Evolutionary conservation across 331 rosid species (phyloP), one percentile per base, ranked within the genome.

Genomic region (Dryas integrifolia): DNA sequence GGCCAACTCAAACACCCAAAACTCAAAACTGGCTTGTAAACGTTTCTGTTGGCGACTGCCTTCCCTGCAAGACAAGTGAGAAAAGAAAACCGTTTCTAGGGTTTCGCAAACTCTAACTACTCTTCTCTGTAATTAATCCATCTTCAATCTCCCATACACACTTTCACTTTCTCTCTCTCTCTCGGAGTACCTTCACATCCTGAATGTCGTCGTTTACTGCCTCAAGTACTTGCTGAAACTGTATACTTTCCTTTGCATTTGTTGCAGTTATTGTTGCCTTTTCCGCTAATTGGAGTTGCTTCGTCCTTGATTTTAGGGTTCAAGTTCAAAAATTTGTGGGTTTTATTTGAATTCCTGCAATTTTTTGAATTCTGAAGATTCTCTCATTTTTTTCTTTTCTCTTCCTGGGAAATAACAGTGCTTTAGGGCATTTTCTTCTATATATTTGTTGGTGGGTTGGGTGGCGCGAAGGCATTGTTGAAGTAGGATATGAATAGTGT

Each of bases 401-500:
- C n/a, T 6, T n/a, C 55, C 55, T 49, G 58, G 58, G 6, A 24
- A 72, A 77, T 26, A 61, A 50, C 21, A 46, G 77, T 72, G 24
- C 39, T 16, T 40, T 65, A 45, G 71, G 85, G 72, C 72, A 65
- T 75, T 47, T 46, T 43, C 9, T 65, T 73, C 3, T 30, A 15
- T 16, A 9, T 45, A 3, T 80, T 72, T 55, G 67, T 46, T 65
- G 57, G 30, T 12, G 52, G 43, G 50, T 14, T 69, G 72, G 68
- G 39, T 70, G 68, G 69, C 48, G 81, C 62, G 53, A 75, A 70
- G 67, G 18, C 77, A 58, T 48, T 77, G 51, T 67, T 63, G 67
- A 67, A 73, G 73, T 77, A 85, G 83, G 86, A 56, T 58, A 91
- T 87, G 97, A 87, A 80, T 87, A 89, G 87, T 72, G 87, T 85